Conservation (phyloP, 2,329 filamentous ascomycete species). For the Pleomassaria siparia region DNA sequence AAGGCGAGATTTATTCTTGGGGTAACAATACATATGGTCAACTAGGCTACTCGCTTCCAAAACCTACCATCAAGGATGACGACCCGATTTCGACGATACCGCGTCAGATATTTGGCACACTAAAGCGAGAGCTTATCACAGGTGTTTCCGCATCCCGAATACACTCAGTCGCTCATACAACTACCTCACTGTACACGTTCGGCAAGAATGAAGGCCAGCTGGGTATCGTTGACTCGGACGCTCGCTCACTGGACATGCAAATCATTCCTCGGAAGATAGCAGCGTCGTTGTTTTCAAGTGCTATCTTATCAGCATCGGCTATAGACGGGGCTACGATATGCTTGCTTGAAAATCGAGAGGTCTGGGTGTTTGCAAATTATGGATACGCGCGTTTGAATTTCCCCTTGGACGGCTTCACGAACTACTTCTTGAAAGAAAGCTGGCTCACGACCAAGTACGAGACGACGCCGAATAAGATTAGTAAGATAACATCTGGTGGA, state of each 20-base stretch:
- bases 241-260: slow-evolving; percentile 85
- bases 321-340: slow-evolving; percentile 89
- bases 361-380: slow-evolving; percentile 94
- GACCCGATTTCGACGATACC: slow-evolving; percentile 80
- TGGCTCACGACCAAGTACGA: slow-evolving; percentile 68
- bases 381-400: slow-evolving; percentile 92
- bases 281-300: slow-evolving; percentile 72
- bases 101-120: slow-evolving; percentile 83
- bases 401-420: slow-evolving; percentile 72
- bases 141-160: slow-evolving; percentile 87
- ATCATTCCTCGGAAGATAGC: slow-evolving; percentile 81
- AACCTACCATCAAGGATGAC: slow-evolving; percentile 69
- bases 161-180: slow-evolving; percentile 87
- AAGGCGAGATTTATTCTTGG: slow-evolving; percentile 94
- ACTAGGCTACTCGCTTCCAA: slow-evolving; percentile 78
- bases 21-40: slow-evolving; percentile 85
- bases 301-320: slow-evolving; percentile 78
- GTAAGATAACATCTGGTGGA: slow-evolving; percentile 78
- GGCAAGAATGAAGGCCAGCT: slow-evolving; percentile 94
- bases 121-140: slow-evolving; percentile 81
- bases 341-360: slow-evolving; percentile 81
- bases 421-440: slow-evolving; percentile 66
- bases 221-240: slow-evolving; percentile 92
- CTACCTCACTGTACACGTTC: slow-evolving; percentile 83
- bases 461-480: slow-evolving; percentile 66